Percentiles rank a stretch among this genome's conserved stretches.
Evolutionary conservation across 2,329 filamentous ascomycete genomes (phyloP).

Genomic region (Apiospora phragmitis): DNA sequence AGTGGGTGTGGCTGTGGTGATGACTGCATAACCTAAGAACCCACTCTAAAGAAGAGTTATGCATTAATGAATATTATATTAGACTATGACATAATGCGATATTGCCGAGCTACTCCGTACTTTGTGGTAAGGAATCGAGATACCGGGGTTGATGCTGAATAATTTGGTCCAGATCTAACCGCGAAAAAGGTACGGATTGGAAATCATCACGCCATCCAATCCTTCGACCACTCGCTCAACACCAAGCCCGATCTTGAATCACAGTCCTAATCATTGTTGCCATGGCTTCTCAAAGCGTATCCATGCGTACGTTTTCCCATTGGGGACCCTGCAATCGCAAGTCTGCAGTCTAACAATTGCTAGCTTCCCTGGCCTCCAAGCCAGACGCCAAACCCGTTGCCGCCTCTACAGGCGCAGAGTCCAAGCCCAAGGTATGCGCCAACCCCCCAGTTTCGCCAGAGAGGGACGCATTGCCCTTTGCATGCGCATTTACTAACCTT

Average conservation of each 20-base stretch:
- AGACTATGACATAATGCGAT: neutral
- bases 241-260: neutral
- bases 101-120: neutral
- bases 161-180: neutral
- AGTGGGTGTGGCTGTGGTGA: neutral
- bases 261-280: neutral
- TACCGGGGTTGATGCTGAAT: neutral
- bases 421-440: conserved; percentile 33
- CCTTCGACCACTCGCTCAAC: neutral
- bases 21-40: neutral
- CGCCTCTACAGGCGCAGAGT: conserved; percentile 23
- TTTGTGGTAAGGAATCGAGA: neutral
- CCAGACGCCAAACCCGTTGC: conserved; percentile 24
- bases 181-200: neutral
- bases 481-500: neutral
- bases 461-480: neutral
- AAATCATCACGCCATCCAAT: neutral
- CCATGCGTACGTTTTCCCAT: conserved; percentile 2
- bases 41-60: neutral
- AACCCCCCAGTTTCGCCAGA: neutral
- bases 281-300: conserved; percentile 8
- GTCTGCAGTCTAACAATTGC: neutral
- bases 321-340: neutral
- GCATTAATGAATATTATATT: neutral
- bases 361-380: conserved; percentile 29